Evolutionary conservation across 169 alveolate genomes (phyloP), one percentile per base, ranked within the genome.

Genomic region (Miamiensis avidus): DNA sequence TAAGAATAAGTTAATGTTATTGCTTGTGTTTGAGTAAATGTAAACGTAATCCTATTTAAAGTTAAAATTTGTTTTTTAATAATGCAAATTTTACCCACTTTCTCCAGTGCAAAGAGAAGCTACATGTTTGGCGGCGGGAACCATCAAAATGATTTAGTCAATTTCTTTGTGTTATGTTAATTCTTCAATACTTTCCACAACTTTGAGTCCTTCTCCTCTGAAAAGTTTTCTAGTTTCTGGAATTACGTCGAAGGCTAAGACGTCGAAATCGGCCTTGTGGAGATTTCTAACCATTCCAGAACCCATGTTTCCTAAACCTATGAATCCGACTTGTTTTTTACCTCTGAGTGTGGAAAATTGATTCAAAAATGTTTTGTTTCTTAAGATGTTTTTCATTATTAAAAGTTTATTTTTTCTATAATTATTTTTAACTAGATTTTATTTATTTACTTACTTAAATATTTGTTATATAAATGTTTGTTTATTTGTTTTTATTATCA

Each of bases 241-340:
- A 76, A 64, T 83, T 0, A 87, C 84, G 81, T 90, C 94, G 74
- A 65, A 90, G 0, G 90, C 94, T 6, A 83, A 34, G 1, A 90
- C 89, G 15, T 76, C 75, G 30, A 77, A 49, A 16, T 82, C 86
- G 16, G 75, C 81, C 29, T 81, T 83, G 26, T 77, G 78, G 76
- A 77, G 33, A 74, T 87, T 90, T 29, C 79, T 77, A 72, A 85
- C 83, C 94, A 90, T 90, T 27, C 90, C 88, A 75, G 78, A 78
- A 65, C 94, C 94, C 94, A 90, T 90, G 72, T 86, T 83, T 16
- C 94, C 94, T 28, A 90, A 75, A n/a, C 94, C 94, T n/a, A 90
- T 76, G 84, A 90, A 90, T 29, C 91, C 94, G 0, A 90, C 85
- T 49, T 49, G n/a, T n/a, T n/a, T n/a, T n/a, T n/a, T n/a, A n/a